phyloP scores from a whole-genome alignment of 208 protist species.

The Novymonas esmeraldas region DNA sequence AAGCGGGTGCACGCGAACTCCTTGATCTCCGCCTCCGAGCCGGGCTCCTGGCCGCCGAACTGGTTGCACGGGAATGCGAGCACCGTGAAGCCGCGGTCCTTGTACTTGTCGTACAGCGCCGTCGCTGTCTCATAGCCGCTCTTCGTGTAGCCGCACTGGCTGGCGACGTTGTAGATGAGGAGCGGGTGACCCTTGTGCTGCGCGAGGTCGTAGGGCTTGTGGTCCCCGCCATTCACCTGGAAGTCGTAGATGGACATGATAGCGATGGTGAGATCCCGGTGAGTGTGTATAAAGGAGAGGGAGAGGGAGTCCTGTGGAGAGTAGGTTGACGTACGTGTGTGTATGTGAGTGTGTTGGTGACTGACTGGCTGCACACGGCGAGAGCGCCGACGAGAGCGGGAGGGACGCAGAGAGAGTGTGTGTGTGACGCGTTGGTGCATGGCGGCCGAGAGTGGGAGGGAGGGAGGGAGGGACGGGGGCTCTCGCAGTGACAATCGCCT shows the following conservation, averaged over 20 bases:
- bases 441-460: no score
- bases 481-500: no score
- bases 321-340: not conserved
- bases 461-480: no score
- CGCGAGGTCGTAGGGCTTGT: slow-evolving; percentile 77
- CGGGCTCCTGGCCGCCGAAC: slow-evolving; percentile 87
- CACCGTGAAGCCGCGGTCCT: slow-evolving; percentile 83
- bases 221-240: slow-evolving; percentile 56
- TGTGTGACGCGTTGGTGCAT: no score
- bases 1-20: slow-evolving; percentile 63
- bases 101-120: slow-evolving; percentile 88
- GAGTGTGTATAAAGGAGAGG: no score
- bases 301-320: no score
- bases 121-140: slow-evolving; percentile 75
- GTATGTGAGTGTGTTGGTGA: not conserved
- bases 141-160: slow-evolving; percentile 90
- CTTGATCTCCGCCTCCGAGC: slow-evolving; percentile 73
- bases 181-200: slow-evolving; percentile 90
- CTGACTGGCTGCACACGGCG: not conserved
- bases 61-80: slow-evolving; percentile 94
- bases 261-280: not conserved
- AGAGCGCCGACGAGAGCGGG: not conserved
- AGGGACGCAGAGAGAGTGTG: not conserved
- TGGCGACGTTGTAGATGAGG: slow-evolving; percentile 93
- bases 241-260: slow-evolving; percentile 86